phyloP scores from a whole-genome alignment of 2,329 filamentous ascomycete species.

The Trematosphaeria pertusa region DNA sequence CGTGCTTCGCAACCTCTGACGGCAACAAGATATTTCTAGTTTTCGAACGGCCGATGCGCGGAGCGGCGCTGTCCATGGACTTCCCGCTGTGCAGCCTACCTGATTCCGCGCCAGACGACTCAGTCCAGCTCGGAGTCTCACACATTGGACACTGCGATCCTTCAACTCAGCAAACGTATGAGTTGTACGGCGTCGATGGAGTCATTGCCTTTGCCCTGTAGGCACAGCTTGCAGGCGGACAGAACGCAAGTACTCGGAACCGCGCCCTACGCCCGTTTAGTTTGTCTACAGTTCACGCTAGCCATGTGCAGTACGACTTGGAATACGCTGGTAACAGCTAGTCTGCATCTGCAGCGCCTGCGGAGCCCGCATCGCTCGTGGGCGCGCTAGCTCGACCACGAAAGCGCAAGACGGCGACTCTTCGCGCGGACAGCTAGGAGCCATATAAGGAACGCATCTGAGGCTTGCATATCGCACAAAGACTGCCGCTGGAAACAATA shows the following conservation, averaged over 20 bases:
- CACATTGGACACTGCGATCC: slow-evolving; percentile 2
- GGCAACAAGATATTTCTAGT: slow-evolving; percentile 2
- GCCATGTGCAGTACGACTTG: slow-evolving; percentile 3
- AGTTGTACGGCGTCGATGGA: neutral
- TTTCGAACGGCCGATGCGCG: slow-evolving; percentile 3
- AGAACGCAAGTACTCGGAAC: slow-evolving; percentile 2
- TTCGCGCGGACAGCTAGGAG: slow-evolving; percentile 26
- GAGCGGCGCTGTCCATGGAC: too few relatives aligned
- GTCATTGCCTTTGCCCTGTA: slow-evolving; percentile 1
- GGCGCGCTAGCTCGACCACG: slow-evolving; percentile 19
- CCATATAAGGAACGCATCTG: slow-evolving; percentile 25
- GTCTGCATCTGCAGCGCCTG: slow-evolving; percentile 3
- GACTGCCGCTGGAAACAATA: slow-evolving; percentile 14
- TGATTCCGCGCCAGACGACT: neutral
- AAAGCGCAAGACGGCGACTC: slow-evolving; percentile 28
- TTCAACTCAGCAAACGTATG: slow-evolving; percentile 5
- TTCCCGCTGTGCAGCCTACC: slow-evolving; percentile 1
- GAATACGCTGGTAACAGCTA: slow-evolving; percentile 3
- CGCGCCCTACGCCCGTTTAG: slow-evolving; percentile 1
- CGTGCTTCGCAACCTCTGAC: slow-evolving; percentile 3
- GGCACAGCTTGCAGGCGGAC: slow-evolving; percentile 4
- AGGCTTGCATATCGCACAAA: slow-evolving; percentile 18
- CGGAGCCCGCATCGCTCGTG: slow-evolving; percentile 12
- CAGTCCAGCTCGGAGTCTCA: neutral
- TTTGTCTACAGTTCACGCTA: slow-evolving; percentile 1